phyloP scores from a whole-genome alignment of 305 asterid species.

The Fraxinus greggii region DNA sequence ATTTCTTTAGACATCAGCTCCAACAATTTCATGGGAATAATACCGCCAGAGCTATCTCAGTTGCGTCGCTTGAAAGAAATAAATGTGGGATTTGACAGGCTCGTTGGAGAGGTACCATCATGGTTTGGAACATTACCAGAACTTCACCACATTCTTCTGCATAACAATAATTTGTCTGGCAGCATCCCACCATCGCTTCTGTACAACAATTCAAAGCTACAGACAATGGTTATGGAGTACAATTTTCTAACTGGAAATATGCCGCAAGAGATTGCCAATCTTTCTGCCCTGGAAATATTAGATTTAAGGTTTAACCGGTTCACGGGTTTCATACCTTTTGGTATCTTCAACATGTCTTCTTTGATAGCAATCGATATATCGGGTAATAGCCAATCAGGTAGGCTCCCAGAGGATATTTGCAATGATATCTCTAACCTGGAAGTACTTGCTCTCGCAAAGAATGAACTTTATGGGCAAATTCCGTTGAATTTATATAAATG shows the following conservation, averaged over 20 bases:
- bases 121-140: conserved; percentile 17
- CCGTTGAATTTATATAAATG: conserved; percentile 31
- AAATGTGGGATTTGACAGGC: conserved; percentile 11
- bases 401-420: conserved; percentile 20
- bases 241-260: conserved; percentile 31
- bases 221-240: not conserved
- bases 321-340: conserved; percentile 9
- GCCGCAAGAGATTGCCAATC: conserved; percentile 18
- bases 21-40: conserved; percentile 20
- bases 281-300: not conserved
- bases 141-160: conserved; percentile 14
- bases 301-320: not conserved
- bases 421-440: conserved; percentile 6
- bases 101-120: conserved; percentile 24
- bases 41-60: conserved; percentile 20
- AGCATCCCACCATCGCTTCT: conserved; percentile 19
- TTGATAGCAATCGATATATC: conserved; percentile 21
- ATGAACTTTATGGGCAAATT: conserved; percentile 26
- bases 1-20: conserved; percentile 18
- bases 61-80: conserved; percentile 16
- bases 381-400: conserved; percentile 23
- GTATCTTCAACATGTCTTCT: conserved; percentile 14
- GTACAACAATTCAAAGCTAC: conserved; percentile 21
- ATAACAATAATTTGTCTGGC: conserved; percentile 26
- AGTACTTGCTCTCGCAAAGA: conserved; percentile 8